Base-by-base conservation (phyloP, 805 yeast genomes). In the Saccharomycodes ludwigii region DNA sequence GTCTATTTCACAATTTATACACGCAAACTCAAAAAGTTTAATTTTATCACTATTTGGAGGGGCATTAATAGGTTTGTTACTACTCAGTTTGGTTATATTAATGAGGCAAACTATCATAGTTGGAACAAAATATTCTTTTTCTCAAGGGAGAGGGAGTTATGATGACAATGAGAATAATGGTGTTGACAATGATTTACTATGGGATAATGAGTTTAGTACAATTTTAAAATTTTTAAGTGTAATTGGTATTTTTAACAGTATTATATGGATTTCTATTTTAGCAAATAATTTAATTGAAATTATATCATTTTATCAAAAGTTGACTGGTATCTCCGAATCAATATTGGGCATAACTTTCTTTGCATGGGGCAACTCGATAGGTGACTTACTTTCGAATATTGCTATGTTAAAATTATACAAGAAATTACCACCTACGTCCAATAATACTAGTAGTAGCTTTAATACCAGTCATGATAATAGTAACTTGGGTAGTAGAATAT, bases 351-450 rank as follows among this genome's bases (percentile, higher is more conserved):
- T 88, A n/a, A 88, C 97, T 0, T 66, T 91, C 0, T 81, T 91
- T 54, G 95, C 98, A 0, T 58, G 88, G 39, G 98, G 99, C 3
- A 93, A 91, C 49, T 88, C 96, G 0, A 61, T 83, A 3, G 95
- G 97, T 10, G 99, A 91, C 48, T 60, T 88, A 31, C 73, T 91
- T 3, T 78, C 96, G 0, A 85, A 91, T 46, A 57, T 79, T 21
- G 81, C 94, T 0, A 71, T 91, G 34, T 91, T 95, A 4, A 62
- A 61, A 36, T 66, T 84, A 4, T 54, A 55, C 35, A 40, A 43
- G 10, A 48, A 47, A 24, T 29, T 40, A 16, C 54, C 58, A 9
- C 38, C 33, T 13, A 36, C 35, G 8, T 28, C 37, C 8, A 42
- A 42, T n/a, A 38, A 39, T 11, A 38, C 46, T 21, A 33, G 40